These are phyloP conservation scores for Diutina rugosa DNA, from an alignment of 1,139 yeast genomes.

Conservation along the genomic window DNA sequence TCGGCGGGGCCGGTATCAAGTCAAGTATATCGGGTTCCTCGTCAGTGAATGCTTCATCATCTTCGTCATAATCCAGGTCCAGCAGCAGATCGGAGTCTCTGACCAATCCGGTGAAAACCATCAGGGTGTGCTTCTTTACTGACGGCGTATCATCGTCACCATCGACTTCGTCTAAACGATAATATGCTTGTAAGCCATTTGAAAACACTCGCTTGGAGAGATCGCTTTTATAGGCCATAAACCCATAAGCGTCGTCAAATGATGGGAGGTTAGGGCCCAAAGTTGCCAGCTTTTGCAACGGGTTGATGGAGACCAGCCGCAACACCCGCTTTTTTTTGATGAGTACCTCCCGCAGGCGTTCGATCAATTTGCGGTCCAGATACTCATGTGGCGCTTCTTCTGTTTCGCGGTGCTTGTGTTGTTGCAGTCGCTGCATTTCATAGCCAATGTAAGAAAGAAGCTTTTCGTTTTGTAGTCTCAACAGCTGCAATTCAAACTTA, in stretches of 20 bases:
- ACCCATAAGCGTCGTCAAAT: conserved; percentile 24
- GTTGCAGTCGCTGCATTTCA: conserved; percentile 29
- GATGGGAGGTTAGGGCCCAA: conserved; percentile 5
- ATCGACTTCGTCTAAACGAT: conserved; percentile 9
- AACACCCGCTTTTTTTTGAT: conserved; percentile 33
- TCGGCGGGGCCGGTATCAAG: conserved; percentile 18
- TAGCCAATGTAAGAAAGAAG: conserved; percentile 45
- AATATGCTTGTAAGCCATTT: conserved; percentile 15
- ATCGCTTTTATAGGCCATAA: conserved; percentile 18
- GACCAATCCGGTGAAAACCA: not conserved
- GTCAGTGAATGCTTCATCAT: conserved; percentile 5
- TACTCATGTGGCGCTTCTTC: conserved; percentile 22
- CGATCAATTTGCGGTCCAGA: conserved; percentile 41
- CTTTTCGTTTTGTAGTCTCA: conserved; percentile 43
- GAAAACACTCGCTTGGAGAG: conserved; percentile 19
- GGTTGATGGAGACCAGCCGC: conserved; percentile 30
- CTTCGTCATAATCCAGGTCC: conserved; percentile 3
- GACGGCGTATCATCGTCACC: conserved; percentile 7
- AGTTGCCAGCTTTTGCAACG: conserved; percentile 8
- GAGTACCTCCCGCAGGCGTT: conserved; percentile 26
- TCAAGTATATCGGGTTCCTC: conserved; percentile 12
- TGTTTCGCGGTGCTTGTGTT: conserved; percentile 9
- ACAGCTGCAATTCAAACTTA: conserved; percentile 40
- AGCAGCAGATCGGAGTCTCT: not conserved
- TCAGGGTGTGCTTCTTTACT: conserved; percentile 4